Evolutionary conservation across 2,329 filamentous ascomycete genomes (phyloP).

Genomic region (Dactylellina parvicollis): DNA sequence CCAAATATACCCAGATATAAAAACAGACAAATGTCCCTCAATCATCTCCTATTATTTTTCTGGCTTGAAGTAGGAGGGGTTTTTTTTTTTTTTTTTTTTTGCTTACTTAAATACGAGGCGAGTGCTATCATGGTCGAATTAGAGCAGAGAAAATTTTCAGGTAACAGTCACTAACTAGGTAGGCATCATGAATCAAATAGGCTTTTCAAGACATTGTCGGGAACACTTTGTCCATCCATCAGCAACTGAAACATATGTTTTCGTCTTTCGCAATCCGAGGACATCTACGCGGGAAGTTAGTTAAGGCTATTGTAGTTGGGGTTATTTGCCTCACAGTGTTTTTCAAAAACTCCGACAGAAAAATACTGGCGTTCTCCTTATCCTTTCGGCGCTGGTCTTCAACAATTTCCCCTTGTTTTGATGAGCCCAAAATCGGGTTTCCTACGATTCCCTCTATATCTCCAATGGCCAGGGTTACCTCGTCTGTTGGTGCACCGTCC

Average conservation of each 20-base stretch:
- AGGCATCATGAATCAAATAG: not conserved
- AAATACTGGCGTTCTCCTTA: slow-evolving; percentile 26
- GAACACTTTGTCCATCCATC: slow-evolving; percentile 11
- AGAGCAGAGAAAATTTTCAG: no score
- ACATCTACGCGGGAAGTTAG: slow-evolving; percentile 16
- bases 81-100: no score
- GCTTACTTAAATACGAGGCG: no score
- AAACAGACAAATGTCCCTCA: no score
- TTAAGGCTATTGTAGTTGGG: not conserved
- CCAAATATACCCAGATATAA: no score
- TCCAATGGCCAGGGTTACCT: not conserved
- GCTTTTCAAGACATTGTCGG: not conserved
- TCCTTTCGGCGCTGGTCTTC: slow-evolving; percentile 17
- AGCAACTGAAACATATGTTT: slow-evolving; percentile 1
- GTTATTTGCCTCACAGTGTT: slow-evolving; percentile 11
- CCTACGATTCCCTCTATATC: not conserved
- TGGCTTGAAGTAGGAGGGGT: no score
- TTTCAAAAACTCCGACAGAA: slow-evolving; percentile 37
- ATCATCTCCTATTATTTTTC: no score
- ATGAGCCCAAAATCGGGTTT: not conserved
- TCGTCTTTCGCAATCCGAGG: not conserved
- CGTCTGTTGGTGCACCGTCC: not conserved
- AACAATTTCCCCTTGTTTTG: no score
- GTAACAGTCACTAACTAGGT: no score
- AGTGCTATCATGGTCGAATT: no score